These are phyloP conservation scores for Wallemia hederae DNA, from an alignment of 1,284 basidiomycete species.

Conservation along the genomic window DNA sequence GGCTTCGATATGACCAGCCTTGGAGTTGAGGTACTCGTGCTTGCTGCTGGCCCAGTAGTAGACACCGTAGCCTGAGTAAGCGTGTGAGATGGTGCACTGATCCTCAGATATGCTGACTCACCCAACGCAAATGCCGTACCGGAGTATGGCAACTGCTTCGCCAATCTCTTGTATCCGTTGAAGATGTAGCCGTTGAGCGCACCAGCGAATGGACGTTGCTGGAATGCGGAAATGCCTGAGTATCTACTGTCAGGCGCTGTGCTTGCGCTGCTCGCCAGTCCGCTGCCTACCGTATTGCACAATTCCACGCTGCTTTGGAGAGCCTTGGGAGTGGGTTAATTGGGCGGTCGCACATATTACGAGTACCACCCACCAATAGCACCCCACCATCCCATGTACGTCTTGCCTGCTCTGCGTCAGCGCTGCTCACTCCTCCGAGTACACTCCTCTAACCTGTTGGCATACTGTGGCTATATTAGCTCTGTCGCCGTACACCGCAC, in stretches of 20 bases:
- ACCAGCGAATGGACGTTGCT: conserved; percentile 39
- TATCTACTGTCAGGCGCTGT: no score
- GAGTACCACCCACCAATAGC: conserved; percentile 26
- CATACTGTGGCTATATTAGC: neutral
- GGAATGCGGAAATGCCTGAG: conserved; percentile 49
- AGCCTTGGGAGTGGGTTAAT: neutral
- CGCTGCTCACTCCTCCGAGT: no score
- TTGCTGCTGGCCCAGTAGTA: conserved; percentile 55
- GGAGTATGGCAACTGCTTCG: conserved; percentile 48
- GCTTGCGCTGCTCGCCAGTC: no score
- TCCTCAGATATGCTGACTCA: conserved; percentile 19
- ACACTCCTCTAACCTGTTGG: neutral
- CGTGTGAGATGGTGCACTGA: neutral
- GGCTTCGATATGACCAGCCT: conserved; percentile 30
- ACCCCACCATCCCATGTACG: conserved; percentile 73
- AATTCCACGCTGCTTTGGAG: conserved; percentile 44
- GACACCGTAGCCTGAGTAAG: conserved; percentile 35
- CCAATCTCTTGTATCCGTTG: conserved; percentile 55
- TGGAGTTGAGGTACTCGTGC: conserved; percentile 43
- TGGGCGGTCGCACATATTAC: neutral
- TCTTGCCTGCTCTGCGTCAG: neutral
- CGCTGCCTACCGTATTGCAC: conserved; percentile 43
- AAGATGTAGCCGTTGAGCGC: conserved; percentile 48
- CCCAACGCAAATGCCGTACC: conserved; percentile 44
- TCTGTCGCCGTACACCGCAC: neutral